These are phyloP conservation scores for Penicillium sp. DNA, from an alignment of 2,329 filamentous ascomycete species.

Conservation along the genomic window DNA sequence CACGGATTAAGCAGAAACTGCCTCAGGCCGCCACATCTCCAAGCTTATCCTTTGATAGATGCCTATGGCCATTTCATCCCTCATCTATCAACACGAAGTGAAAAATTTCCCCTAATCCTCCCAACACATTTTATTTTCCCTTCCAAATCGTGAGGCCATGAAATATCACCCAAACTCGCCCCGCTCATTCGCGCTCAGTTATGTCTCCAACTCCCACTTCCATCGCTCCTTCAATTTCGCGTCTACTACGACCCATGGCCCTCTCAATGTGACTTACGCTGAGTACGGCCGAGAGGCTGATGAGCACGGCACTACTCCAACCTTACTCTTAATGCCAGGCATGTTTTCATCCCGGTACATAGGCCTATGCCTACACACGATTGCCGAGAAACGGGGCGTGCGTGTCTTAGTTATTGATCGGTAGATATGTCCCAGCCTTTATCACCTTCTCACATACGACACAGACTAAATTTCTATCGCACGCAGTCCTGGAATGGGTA, in stretches of 20 bases:
- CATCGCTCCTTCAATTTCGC: conserved; percentile 6
- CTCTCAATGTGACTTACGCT: conserved; percentile 6
- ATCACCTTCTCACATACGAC: neutral
- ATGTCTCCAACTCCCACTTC: conserved; percentile 6
- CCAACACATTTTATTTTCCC: neutral
- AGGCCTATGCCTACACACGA: neutral
- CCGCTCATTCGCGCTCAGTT: neutral
- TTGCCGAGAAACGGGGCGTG: conserved; percentile 9
- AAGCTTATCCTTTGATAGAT: neutral
- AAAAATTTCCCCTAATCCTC: too few relatives aligned
- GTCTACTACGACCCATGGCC: conserved; percentile 3
- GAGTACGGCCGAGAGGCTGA: conserved; percentile 2
- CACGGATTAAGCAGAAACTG: neutral
- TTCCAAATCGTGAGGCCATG: neutral
- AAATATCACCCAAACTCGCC: neutral
- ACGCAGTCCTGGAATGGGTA: conserved; percentile 46
- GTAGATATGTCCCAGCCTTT: neutral
- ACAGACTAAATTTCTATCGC: neutral
- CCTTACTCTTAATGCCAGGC: conserved; percentile 2
- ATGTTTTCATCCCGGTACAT: conserved; percentile 7
- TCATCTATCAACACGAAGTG: neutral
- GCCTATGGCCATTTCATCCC: neutral
- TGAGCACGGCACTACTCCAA: neutral
- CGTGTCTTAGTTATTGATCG: conserved; percentile 8
- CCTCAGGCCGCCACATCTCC: neutral